Evolutionary conservation across 768 basidiomycete genomes (phyloP).

Genomic region (Podaxis mareebaensis): DNA sequence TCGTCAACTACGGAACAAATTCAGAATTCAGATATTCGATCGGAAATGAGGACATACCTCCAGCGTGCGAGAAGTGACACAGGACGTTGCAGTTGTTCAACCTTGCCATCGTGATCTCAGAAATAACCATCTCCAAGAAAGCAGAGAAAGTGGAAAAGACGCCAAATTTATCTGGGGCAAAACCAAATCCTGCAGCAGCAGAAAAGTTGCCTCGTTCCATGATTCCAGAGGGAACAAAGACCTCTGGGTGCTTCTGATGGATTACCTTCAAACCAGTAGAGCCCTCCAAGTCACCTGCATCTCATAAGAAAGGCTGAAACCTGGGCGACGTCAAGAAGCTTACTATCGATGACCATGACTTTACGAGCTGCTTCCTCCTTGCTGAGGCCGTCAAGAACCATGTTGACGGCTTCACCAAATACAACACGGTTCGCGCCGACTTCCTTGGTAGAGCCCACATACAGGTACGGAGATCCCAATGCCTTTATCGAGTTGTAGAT

Average conservation of each 20-base stretch:
- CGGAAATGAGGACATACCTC: conserved; percentile 45
- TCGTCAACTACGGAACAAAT: conserved; percentile 54
- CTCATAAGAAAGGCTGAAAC: conserved; percentile 1
- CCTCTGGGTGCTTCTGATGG: conserved; percentile 88
- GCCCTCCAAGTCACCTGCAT: conserved; percentile 77
- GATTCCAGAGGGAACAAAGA: conserved; percentile 82
- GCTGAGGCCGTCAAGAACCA: conserved; percentile 70
- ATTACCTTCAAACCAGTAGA: conserved; percentile 88
- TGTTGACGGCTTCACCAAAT: conserved; percentile 83
- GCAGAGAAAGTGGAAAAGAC: conserved; percentile 92
- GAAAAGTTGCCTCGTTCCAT: conserved; percentile 87
- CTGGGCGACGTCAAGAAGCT: conserved; percentile 25
- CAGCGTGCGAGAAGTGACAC: conserved; percentile 88
- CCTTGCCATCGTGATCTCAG: conserved; percentile 91
- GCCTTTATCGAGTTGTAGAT: conserved; percentile 72
- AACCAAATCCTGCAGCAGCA: conserved; percentile 86
- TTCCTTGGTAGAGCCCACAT: conserved; percentile 72
- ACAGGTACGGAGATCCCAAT: conserved; percentile 52
- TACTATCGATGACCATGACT: conserved; percentile 88
- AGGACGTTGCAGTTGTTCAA: conserved; percentile 87
- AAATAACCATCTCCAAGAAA: conserved; percentile 89
- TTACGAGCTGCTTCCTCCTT: conserved; percentile 78
- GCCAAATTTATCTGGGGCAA: conserved; percentile 78
- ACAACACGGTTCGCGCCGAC: conserved; percentile 78
- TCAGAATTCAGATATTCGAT: conserved; percentile 5